Conservation (phyloP, 108 stramenopile genomes). For the Skeletonema marinoi region DNA sequence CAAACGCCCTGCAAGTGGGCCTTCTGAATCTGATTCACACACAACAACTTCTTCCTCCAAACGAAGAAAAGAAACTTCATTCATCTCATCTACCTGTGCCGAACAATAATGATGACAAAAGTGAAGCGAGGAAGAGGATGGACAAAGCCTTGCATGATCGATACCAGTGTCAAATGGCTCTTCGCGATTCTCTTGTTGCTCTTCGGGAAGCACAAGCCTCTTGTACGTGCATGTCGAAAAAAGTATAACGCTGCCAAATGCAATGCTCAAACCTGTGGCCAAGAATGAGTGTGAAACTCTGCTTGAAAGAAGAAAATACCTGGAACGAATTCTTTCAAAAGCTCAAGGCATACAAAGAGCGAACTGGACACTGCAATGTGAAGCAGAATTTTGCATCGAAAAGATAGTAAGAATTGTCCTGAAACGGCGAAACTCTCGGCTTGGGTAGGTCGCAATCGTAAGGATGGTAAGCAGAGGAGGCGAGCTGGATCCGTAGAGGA, state of each 20-base stretch:
- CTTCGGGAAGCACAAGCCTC: conserved; percentile 23
- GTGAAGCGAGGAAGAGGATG: conserved; percentile 33
- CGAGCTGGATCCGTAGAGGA: background rate
- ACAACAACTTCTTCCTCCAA: background rate
- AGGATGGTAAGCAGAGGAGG: conserved; percentile 27
- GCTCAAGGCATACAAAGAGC: conserved; percentile 54
- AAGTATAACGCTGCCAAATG: conserved; percentile 26
- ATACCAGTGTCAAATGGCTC: conserved; percentile 33
- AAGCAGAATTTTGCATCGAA: conserved; percentile 29
- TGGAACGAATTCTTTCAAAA: conserved; percentile 60
- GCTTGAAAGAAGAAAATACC: conserved; percentile 22
- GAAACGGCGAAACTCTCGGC: conserved; percentile 30
- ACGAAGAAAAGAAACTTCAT: background rate
- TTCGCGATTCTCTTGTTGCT: conserved; percentile 34
- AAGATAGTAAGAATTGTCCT: conserved; percentile 28
- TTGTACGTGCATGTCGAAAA: conserved; percentile 26
- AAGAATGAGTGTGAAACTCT: conserved; percentile 41
- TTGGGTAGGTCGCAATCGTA: conserved; percentile 40
- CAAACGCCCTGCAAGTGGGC: background rate
- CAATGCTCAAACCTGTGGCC: conserved; percentile 23
- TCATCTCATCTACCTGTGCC: background rate
- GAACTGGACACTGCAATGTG: conserved; percentile 40
- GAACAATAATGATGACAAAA: conserved; percentile 4
- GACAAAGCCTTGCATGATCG: conserved; percentile 40
- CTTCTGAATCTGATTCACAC: background rate